These are phyloP conservation scores for Epichloe coenophiala DNA, from an alignment of 2,329 filamentous ascomycete species.

Conservation along the genomic window DNA sequence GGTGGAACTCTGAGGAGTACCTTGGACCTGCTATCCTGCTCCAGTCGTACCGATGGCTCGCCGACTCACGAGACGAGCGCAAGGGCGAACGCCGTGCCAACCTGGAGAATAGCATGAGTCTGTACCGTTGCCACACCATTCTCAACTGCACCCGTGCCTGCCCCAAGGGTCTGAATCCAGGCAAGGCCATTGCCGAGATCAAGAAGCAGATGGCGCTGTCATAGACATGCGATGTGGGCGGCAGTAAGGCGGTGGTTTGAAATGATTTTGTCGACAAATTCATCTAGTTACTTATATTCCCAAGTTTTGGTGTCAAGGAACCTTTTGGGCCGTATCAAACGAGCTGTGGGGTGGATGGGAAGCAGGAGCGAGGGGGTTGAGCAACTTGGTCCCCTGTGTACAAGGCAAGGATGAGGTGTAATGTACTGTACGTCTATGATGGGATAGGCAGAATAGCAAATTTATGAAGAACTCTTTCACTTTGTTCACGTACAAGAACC, in stretches of 20 bases:
- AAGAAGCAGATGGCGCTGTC: constrained; percentile 83
- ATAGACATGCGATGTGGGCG: background rate
- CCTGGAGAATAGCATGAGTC: constrained; percentile 95
- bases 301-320: constrained; percentile 1
- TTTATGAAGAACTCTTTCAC: background rate
- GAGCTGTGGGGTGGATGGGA: background rate
- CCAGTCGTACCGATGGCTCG: constrained; percentile 96
- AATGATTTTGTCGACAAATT: background rate
- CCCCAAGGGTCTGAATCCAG: constrained; percentile 96
- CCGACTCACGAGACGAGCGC: constrained; percentile 86
- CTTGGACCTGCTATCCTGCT: constrained; percentile 92
- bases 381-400: constrained; percentile 3
- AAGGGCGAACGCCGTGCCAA: constrained; percentile 77
- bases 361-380: background rate
- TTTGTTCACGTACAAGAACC: background rate
- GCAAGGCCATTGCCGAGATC: constrained; percentile 88
- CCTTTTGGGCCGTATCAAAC: background rate
- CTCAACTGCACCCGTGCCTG: constrained; percentile 97
- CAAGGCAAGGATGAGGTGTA: constrained; percentile 1
- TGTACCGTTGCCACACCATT: constrained; percentile 99
- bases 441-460: constrained; percentile 3
- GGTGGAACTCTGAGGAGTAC: constrained; percentile 99
- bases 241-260: background rate
- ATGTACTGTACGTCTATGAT: constrained; percentile 8
- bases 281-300: background rate